These are phyloP conservation scores for Hibiscus mutabilis DNA, from an alignment of 345 rosid species.

Conservation along the genomic window DNA sequence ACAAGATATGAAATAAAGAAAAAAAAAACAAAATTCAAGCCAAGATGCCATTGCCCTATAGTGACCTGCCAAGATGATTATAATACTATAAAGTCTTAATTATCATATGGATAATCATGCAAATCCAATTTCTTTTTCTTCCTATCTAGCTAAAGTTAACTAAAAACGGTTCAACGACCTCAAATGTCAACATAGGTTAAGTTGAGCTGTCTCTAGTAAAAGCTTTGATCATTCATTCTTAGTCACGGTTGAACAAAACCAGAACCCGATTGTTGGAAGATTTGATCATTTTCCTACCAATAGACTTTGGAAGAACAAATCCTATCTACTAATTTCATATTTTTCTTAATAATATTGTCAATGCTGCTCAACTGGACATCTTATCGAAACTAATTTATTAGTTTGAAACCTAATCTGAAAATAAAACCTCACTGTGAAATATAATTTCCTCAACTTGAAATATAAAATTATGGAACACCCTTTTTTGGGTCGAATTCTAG, in stretches of 20 bases:
- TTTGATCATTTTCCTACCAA: slow-evolving; percentile 27
- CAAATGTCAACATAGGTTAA: background rate
- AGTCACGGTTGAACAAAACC: slow-evolving; percentile 35
- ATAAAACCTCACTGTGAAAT: background rate
- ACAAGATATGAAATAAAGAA: too few relatives aligned
- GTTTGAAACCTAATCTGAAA: background rate
- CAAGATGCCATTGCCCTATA: background rate
- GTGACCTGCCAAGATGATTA: slow-evolving; percentile 5
- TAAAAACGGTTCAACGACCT: slow-evolving; percentile 30
- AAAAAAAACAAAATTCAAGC: background rate
- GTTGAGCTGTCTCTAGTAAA: background rate
- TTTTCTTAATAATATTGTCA: slow-evolving; percentile 1
- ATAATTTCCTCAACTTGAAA: background rate
- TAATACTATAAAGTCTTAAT: background rate
- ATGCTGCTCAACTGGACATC: background rate
- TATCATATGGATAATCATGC: background rate
- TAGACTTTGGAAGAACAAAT: slow-evolving; percentile 19
- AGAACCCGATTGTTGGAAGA: slow-evolving; percentile 13
- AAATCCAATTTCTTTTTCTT: background rate
- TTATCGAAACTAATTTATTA: background rate
- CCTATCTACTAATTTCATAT: background rate
- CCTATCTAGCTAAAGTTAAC: background rate
- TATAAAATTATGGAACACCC: background rate
- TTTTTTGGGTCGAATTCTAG: background rate
- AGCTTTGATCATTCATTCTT: background rate